Conservation (phyloP, 1,139 yeast genomes). For the Pichiaceae sp. region DNA sequence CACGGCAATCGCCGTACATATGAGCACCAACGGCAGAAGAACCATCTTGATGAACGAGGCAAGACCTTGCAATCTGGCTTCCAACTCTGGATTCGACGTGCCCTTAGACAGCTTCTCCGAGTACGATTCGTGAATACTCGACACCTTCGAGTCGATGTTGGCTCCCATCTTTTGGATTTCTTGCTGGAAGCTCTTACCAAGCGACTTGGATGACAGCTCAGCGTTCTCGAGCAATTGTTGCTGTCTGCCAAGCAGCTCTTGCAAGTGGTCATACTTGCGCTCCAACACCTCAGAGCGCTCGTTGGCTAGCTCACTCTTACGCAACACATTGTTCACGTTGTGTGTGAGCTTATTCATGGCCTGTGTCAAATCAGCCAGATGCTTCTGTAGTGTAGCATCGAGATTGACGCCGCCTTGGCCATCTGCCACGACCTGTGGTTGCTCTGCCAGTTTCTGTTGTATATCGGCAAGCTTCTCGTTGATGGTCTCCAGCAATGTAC, state of each 20-base stretch:
- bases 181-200: slow-evolving; percentile 8
- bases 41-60: slow-evolving; percentile 17
- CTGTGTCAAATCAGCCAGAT: slow-evolving; percentile 14
- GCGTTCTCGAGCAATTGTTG: slow-evolving; percentile 15
- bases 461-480: slow-evolving; percentile 1
- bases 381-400: slow-evolving; percentile 10
- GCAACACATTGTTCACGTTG: slow-evolving; percentile 6
- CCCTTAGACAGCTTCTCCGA: not conserved
- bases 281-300: slow-evolving; percentile 12
- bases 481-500: slow-evolving; percentile 3
- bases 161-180: not conserved
- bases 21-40: slow-evolving; percentile 33
- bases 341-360: slow-evolving; percentile 13
- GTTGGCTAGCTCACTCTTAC: slow-evolving; percentile 5
- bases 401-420: not conserved
- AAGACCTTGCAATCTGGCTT: slow-evolving; percentile 1
- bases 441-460: not conserved
- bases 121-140: slow-evolving; percentile 1
- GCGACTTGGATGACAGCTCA: slow-evolving; percentile 9
- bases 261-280: slow-evolving; percentile 12
- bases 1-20: slow-evolving; percentile 30
- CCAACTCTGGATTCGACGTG: not conserved
- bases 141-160: slow-evolving; percentile 12
- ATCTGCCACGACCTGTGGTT: not conserved
- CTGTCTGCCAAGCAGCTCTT: slow-evolving; percentile 13